Evolutionary conservation across 2,329 filamentous ascomycete genomes (phyloP), one percentile per base, ranked within the genome.

Genomic region (Aphanocladium album): DNA sequence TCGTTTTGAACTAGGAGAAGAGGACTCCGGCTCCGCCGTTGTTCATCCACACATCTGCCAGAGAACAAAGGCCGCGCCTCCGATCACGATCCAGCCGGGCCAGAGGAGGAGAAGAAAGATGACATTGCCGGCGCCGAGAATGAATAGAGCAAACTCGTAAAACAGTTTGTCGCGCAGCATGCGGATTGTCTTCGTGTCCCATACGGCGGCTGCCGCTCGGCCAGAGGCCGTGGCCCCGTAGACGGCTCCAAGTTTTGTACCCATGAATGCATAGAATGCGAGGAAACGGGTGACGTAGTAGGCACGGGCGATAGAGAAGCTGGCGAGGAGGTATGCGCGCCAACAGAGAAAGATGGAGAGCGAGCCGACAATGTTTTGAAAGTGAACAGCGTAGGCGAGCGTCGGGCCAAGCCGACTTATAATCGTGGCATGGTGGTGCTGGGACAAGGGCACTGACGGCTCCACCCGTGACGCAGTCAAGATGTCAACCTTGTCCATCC

Each of bases 11-110:
- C 12, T 35, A 6, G 33, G 33, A 35, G 33, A 35, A 12, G 6
- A 6, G 12, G 6, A 12, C 33, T 35, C 33, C 33, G 33, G 33
- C 33, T 12, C 23, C 8, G 17, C 27, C 39, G 17, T 43, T 43
- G 9, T 52, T 76, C 73, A 77, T 14, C 69, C 69, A 59, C 70
- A 64, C 56, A 73, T 70, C 60, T 67, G 65, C 69, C 73, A 78
- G 39, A 71, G 46, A 3, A 68, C 68, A 64, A 75, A 72, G 1
- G 69, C 62, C n/a, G 70, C 64, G 7, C 74, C 69, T 2, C 67
- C 78, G 33, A 85, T 62, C 30, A 84, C 62, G 62, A 77, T 71
- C 82, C 83, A 85, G 0, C 83, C 83, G 0, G 83, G 83, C 83
- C 82, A 85, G 64, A 85, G 81, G 63, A 84, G 63, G 62, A 83